Conservation (phyloP, 176 grass and related monocot species). For the Areca catechu region DNA sequence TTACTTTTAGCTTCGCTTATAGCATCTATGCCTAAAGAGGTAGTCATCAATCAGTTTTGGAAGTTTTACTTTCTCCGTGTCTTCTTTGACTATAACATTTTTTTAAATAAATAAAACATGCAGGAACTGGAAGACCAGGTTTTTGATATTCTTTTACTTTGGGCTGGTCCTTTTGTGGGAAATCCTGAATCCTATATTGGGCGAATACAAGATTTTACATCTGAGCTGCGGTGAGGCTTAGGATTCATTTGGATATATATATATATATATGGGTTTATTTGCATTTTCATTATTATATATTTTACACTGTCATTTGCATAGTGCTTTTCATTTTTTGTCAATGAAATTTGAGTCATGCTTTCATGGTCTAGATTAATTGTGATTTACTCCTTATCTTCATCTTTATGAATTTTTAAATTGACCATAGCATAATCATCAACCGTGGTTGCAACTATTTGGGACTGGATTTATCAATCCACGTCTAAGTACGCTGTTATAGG, state of each 20-base stretch:
- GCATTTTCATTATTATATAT: not conserved
- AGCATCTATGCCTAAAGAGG: conserved; percentile 97
- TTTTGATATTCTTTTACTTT: conserved; percentile 97
- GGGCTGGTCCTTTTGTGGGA: conserved; percentile 82
- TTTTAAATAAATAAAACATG: not conserved
- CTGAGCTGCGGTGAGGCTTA: conserved; percentile 60
- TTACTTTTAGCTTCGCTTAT: conserved; percentile 91
- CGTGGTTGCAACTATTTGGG: no score
- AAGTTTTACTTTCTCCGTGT: not conserved
- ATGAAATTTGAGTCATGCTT: no score
- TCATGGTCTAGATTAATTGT: no score
- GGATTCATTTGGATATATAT: not conserved
- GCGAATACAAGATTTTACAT: conserved; percentile 68
- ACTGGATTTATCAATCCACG: no score
- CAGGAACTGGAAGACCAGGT: conserved; percentile 96
- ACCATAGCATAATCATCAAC: no score
- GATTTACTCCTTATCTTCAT: no score
- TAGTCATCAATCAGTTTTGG: conserved; percentile 18
- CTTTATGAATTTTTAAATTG: no score
- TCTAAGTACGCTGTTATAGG: no score
- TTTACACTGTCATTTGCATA: no score
- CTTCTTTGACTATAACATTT: no score
- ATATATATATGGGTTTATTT: no score
- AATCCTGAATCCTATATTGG: conserved; percentile 78
- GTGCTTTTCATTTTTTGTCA: no score